Evolutionary conservation across 345 rosid genomes (phyloP).

Genomic region (Rhodamnia argentea): DNA sequence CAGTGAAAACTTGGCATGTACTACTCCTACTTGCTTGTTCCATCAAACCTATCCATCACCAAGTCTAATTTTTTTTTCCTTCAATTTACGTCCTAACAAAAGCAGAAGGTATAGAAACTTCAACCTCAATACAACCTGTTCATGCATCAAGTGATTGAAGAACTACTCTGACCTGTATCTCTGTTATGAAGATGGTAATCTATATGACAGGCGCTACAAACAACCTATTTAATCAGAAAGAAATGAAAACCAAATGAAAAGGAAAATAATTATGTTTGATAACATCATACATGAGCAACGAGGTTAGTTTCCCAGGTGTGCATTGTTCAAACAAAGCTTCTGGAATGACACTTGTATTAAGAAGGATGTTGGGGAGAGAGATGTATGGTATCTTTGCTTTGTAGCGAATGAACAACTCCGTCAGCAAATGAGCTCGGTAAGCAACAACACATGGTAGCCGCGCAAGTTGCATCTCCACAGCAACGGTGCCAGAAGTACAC

Average conservation of each 20-base stretch:
- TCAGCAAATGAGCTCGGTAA: conserved; percentile 70
- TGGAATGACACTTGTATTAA: conserved; percentile 62
- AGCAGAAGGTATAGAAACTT: not conserved
- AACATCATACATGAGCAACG: conserved; percentile 41
- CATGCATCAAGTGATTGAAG: not conserved
- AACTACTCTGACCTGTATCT: not conserved
- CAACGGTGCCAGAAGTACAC: conserved; percentile 98
- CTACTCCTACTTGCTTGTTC: not conserved
- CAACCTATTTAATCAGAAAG: not conserved
- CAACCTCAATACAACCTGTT: not conserved
- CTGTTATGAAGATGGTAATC: not conserved
- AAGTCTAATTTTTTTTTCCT: not conserved
- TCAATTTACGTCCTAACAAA: not conserved
- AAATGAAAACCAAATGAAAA: not conserved
- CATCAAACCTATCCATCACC: not conserved
- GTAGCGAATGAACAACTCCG: conserved; percentile 60
- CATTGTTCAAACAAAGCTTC: conserved; percentile 78
- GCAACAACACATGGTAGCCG: conserved; percentile 75
- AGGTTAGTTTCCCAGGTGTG: conserved; percentile 49
- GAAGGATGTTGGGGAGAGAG: conserved; percentile 82
- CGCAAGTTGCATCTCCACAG: conserved; percentile 79
- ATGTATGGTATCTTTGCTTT: conserved; percentile 83
- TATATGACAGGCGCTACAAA: not conserved
- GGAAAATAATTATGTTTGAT: not conserved
- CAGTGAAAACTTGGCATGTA: not conserved